A percentile compares a stretch with the other conserved stretches of the same genome.
Conservation (phyloP, 108 stramenopile species). For the Aureococcus anophagefferens region DNA sequence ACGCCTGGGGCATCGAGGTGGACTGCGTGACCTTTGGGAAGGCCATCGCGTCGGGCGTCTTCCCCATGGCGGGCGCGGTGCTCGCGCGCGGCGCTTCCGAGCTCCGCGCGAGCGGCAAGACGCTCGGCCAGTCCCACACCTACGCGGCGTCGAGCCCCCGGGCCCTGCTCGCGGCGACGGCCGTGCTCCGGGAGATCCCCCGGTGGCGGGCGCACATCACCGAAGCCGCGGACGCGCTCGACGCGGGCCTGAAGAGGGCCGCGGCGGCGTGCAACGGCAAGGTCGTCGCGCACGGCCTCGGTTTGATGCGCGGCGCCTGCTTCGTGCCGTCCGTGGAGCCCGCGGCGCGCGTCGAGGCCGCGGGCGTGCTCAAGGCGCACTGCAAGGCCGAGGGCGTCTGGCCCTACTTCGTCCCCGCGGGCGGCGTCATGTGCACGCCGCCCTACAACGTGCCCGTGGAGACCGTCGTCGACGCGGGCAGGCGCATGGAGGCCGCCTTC, state of each 20-base stretch:
- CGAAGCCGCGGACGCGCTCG: conserved; percentile 4
- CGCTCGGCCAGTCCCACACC: conserved; percentile 42
- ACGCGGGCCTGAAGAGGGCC: too few relatives aligned
- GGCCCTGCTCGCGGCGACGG: conserved; percentile 44
- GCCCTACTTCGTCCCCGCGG: conserved; percentile 49
- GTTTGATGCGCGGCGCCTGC: conserved; percentile 47
- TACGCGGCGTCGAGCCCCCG: conserved; percentile 43
- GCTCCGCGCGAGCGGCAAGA: not conserved
- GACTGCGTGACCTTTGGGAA: conserved; percentile 54
- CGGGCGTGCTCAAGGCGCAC: too few relatives aligned
- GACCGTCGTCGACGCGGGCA: too few relatives aligned
- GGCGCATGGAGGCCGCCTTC: too few relatives aligned
- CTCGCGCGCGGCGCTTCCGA: conserved; percentile 16
- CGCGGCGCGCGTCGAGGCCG: too few relatives aligned
- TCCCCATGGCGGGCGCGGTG: conserved; percentile 43
- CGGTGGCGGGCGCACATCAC: conserved; percentile 10
- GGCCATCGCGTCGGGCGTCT: conserved; percentile 46
- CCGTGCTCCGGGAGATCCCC: conserved; percentile 35
- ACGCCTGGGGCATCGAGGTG: conserved; percentile 35
- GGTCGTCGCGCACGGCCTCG: conserved; percentile 42
- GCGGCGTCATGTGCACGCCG: conserved; percentile 53
- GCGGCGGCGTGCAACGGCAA: conserved; percentile 39
- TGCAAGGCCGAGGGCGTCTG: conserved; percentile 27
- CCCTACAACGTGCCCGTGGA: conserved; percentile 28
- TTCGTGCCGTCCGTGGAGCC: conserved; percentile 20